Evolutionary conservation across 2,329 filamentous ascomycete species (phyloP).

Genomic region (Akanthomyces dipterigenus): DNA sequence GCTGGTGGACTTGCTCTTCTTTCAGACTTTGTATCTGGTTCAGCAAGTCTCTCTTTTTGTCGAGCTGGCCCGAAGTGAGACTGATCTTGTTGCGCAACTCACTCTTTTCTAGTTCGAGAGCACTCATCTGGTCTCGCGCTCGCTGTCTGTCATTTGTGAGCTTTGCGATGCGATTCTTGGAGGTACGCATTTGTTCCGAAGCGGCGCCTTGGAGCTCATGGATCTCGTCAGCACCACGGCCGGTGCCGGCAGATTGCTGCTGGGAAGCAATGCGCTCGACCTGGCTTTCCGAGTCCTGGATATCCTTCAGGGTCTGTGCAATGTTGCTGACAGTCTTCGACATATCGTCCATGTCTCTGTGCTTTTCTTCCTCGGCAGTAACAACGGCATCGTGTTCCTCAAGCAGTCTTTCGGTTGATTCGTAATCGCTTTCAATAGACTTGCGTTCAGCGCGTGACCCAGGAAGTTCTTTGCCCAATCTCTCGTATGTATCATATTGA

Average conservation of each 20-base stretch:
- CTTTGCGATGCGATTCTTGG: slow-evolving; percentile 59
- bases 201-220: slow-evolving; percentile 65
- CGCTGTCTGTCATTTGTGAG: slow-evolving; percentile 66
- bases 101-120: slow-evolving; percentile 69
- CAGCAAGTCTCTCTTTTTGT: slow-evolving; percentile 68
- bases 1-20: slow-evolving; percentile 60
- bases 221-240: slow-evolving; percentile 74
- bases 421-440: slow-evolving; percentile 54
- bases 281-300: slow-evolving; percentile 63
- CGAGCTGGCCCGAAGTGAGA: slow-evolving; percentile 64
- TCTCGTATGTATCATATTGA: slow-evolving; percentile 67
- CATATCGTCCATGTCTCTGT: slow-evolving; percentile 68
- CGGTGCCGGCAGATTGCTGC: slow-evolving; percentile 59
- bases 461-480: slow-evolving; percentile 66
- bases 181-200: slow-evolving; percentile 58
- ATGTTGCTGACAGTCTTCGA: slow-evolving; percentile 72
- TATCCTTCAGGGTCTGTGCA: slow-evolving; percentile 63
- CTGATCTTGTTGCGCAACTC: slow-evolving; percentile 68
- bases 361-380: slow-evolving; percentile 55
- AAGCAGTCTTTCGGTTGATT: slow-evolving; percentile 51
- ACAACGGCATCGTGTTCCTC: slow-evolving; percentile 64
- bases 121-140: slow-evolving; percentile 58
- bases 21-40: slow-evolving; percentile 68
- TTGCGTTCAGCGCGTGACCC: slow-evolving; percentile 57
- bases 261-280: slow-evolving; percentile 69